phyloP scores from a whole-genome alignment of 352 stramenopile species.

The Peronospora destructor region DNA sequence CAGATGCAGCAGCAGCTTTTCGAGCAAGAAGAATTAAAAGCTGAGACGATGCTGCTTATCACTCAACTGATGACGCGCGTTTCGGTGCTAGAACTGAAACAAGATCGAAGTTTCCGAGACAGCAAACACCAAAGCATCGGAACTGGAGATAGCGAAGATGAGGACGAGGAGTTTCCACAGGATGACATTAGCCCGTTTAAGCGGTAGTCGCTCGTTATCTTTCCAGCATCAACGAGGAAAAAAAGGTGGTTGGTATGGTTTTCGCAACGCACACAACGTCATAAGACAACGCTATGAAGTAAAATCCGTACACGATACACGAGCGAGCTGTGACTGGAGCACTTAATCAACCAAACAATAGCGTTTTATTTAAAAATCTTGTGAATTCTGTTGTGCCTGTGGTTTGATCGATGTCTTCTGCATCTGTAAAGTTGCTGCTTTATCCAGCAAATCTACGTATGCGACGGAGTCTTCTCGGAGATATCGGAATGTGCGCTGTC shows the following conservation, averaged over 20 bases:
- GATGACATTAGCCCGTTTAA: slow-evolving; percentile 20
- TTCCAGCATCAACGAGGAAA: slow-evolving; percentile 10
- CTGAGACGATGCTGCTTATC: slow-evolving; percentile 79
- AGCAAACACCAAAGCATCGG: slow-evolving; percentile 27
- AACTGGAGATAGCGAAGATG: slow-evolving; percentile 27
- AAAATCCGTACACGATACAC: background rate
- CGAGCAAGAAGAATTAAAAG: slow-evolving; percentile 74
- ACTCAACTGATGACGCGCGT: slow-evolving; percentile 82
- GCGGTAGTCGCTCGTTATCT: slow-evolving; percentile 11
- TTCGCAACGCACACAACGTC: background rate
- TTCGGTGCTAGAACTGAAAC: slow-evolving; percentile 64
- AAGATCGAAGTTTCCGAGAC: slow-evolving; percentile 22
- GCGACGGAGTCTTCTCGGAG: slow-evolving; percentile 41
- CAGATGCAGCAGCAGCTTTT: slow-evolving; percentile 76
- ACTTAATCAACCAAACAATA: slow-evolving; percentile 15
- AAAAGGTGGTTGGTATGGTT: slow-evolving; percentile 9
- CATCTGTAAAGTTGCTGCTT: background rate
- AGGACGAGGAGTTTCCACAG: slow-evolving; percentile 29
- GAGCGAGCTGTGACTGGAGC: background rate
- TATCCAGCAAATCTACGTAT: slow-evolving; percentile 18
- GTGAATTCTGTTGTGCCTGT: background rate
- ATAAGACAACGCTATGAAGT: slow-evolving; percentile 9
- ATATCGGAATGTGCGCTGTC: slow-evolving; percentile 25
- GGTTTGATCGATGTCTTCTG: background rate
- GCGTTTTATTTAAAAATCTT: slow-evolving; percentile 23